Base-by-base conservation (phyloP, 2,329 filamentous ascomycete species). In the Capronia epimyces region DNA sequence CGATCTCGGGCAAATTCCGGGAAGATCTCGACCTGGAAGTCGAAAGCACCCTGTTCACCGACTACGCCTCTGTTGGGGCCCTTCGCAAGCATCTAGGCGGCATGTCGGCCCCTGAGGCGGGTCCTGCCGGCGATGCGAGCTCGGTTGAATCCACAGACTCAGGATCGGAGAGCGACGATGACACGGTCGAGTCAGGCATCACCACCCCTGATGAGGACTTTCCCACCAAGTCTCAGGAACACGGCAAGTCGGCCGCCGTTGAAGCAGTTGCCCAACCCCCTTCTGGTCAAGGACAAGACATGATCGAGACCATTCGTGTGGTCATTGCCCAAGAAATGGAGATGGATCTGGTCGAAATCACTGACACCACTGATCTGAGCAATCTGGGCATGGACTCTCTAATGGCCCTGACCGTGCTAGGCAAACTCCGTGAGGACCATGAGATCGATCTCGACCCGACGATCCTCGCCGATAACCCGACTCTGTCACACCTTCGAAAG, bases 11-110 rank as follows among this genome's bases (percentile, higher is more conserved):
- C 57, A 77, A 77, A 62, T 81, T 82, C 67, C 76, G 79, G 34
- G 79, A 82, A 62, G 79, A 82, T 40, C 70, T 82, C 18, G 75
- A 79, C 53, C 68, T 82, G 55, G 79, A 81, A 46, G 75, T 82
- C 49, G 74, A 76, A 49, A 79, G 78, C 9, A 76, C 75, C 22
- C 68, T 82, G 18, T 82, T 82, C 67, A 79, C 78, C 4, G 79
- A 82, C 55, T 76, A 78, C 52, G 72, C 78, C 1, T 81, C 78
- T 8, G 75, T 82, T 50, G 78, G 78, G 29, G 77, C 78, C 56
- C 75, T 82, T 71, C 81, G 81, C 69, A 74, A 73, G 55, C 74
- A 79, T 63, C 73, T 82, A 56, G 61, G 69, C 34, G 49, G 50
- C 18, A 52, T 50, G 49, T 51, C 45, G 18, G 54, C 34, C 15